Conservation (phyloP, 345 rosid genomes). For the Zanthoxylum bungeanum region DNA sequence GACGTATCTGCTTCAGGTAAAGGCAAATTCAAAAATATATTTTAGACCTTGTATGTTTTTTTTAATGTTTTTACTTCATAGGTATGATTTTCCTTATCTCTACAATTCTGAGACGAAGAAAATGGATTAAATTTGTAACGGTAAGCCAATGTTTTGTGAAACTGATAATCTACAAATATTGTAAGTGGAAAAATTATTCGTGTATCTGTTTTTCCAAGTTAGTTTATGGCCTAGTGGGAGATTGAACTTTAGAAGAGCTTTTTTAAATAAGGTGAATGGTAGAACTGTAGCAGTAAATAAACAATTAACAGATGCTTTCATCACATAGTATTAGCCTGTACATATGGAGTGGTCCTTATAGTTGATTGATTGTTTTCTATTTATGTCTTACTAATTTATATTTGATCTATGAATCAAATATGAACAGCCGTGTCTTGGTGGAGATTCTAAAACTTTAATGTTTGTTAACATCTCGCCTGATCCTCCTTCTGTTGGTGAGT, state of each 20-base stretch:
- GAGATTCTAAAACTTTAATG: slow-evolving; percentile 87
- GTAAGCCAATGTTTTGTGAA: not conserved
- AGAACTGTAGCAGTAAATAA: not conserved
- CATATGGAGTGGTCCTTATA: not conserved
- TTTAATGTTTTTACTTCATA: not conserved
- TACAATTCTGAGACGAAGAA: not conserved
- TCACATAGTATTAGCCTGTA: not conserved
- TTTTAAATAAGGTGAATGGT: not conserved
- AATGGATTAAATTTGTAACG: not conserved
- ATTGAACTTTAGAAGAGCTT: no score
- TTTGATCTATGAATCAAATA: not conserved
- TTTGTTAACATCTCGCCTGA: slow-evolving; percentile 81
- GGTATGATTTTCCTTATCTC: not conserved
- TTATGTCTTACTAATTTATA: not conserved
- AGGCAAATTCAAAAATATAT: no score
- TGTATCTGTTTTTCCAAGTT: not conserved
- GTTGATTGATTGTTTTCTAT: no score
- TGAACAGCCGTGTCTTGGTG: slow-evolving; percentile 83
- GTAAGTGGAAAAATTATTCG: not conserved
- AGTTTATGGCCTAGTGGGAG: not conserved
- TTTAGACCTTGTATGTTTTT: not conserved
- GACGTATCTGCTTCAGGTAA: slow-evolving; percentile 95
- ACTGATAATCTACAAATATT: no score
- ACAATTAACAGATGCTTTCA: not conserved
- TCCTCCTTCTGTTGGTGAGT: slow-evolving; percentile 66